phyloP scores from a whole-genome alignment of 345 rosid genomes.

The Acer campestre region DNA sequence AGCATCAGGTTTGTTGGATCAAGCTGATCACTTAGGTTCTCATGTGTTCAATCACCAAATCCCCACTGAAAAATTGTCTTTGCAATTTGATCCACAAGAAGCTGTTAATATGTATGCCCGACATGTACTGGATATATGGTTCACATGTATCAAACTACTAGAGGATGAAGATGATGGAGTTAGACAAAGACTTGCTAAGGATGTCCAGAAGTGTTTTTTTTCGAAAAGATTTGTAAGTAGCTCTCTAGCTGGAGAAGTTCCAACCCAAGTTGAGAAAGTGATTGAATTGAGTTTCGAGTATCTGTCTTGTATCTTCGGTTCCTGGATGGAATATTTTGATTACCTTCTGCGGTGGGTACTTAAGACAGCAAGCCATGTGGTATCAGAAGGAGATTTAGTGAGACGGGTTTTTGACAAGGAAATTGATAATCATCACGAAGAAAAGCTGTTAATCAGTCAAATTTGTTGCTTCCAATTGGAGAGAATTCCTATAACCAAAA shows the following conservation, averaged over 20 bases:
- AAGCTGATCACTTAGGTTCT: constrained; percentile 65
- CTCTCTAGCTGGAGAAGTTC: constrained; percentile 42
- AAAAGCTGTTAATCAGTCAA: constrained; percentile 81
- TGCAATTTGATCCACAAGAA: constrained; percentile 36
- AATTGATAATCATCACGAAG: constrained; percentile 92
- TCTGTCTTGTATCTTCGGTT: constrained; percentile 73
- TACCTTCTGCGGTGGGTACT: constrained; percentile 64
- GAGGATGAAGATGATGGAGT: constrained; percentile 95
- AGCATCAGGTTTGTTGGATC: constrained; percentile 87
- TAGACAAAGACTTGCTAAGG: constrained; percentile 61
- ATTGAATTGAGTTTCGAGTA: constrained; percentile 71
- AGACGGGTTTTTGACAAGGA: constrained; percentile 94
- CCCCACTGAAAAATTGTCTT: constrained; percentile 28
- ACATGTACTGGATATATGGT: constrained; percentile 72
- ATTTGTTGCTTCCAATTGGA: constrained; percentile 75
- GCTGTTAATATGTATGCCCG: constrained; percentile 46
- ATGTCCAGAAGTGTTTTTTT: constrained; percentile 66
- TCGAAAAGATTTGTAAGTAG: constrained; percentile 21
- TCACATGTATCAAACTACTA: constrained; percentile 70
- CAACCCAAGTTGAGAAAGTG: constrained; percentile 84
- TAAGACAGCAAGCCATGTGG: constrained; percentile 47
- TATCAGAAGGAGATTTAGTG: constrained; percentile 62
- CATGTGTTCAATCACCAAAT: constrained; percentile 40
- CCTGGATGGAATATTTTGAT: constrained; percentile 69
- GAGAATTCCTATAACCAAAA: constrained; percentile 43